Base-by-base conservation (phyloP, 139 green algal species). In the Dunaliella primolecta region DNA sequence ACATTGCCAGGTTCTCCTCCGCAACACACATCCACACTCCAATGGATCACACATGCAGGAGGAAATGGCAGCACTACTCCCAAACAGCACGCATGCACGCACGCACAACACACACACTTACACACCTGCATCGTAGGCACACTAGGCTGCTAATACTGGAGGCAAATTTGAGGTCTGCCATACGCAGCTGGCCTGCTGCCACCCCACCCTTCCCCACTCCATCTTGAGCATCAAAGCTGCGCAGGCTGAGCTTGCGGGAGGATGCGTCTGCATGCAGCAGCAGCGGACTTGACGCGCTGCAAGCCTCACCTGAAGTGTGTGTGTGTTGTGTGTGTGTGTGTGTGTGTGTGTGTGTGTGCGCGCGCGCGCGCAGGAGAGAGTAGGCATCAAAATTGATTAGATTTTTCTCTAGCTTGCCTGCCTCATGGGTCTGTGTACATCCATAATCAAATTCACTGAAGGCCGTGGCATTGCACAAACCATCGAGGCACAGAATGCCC, bases 191-290 rank as follows among this genome's bases (percentile, higher is more conserved):
- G 64, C 32, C 70, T 34, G 24, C 80, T 55, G 30, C 70, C 25
- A 32, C 71, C 79, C 38, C n/a, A n/a, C n/a, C 38, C 71, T 64
- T 64, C 7, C 46, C 15, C 7, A 64, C 46, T 15, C 46, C 46
- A 7, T 64, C 46, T 64, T 64, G 46, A 64, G 46, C 46, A 15
- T 64, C 46, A 25, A 64, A 15, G 36, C 64, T 81, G 25, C 83
- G 72, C 46, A 90, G 34, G 0, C 37, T 77, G 36, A 91, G 81
- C 81, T 90, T 91, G 27, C 85, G 82, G 0, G 76, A 85, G 20
- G 55, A 30, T 0, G 86, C 74, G 76, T 93, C 90, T 0, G 86
- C 81, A 72, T 93, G 88, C 36, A 93, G 88, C 78, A 92, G 83
- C 76, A 93, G 87, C 79, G 89, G 87, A 0, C 32, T 29, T 29